These are phyloP conservation scores for Solanum chmielewskii DNA, from an alignment of 257 asterid genomes.

Conservation along the genomic window DNA sequence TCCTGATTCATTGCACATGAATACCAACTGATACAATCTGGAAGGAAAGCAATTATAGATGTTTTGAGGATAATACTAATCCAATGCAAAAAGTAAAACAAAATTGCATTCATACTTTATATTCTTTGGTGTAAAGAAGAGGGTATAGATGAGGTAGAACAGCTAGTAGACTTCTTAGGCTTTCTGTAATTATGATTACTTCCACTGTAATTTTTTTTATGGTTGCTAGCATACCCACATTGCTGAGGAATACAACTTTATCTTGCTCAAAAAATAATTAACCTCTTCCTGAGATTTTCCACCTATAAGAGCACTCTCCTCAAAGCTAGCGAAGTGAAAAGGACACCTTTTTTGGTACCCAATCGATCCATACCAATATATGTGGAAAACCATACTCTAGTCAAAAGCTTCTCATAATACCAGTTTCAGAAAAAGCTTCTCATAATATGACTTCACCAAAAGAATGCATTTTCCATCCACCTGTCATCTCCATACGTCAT, in stretches of 20 bases:
- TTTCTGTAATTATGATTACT: too few species aligned
- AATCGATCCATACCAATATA: not conserved
- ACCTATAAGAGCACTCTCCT: not conserved
- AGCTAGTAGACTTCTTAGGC: too few species aligned
- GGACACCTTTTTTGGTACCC: not conserved
- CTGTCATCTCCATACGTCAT: not conserved
- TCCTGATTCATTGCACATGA: not conserved
- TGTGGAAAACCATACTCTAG: not conserved
- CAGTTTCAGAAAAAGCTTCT: not conserved
- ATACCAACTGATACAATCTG: not conserved
- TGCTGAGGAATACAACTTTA: too few species aligned
- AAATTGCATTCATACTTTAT: too few species aligned
- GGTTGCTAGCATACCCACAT: too few species aligned
- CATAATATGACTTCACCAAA: not conserved
- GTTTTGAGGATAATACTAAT: too few species aligned
- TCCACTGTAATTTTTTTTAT: too few species aligned
- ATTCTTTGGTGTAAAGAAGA: too few species aligned
- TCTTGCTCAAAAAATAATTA: not conserved
- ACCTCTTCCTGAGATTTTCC: not conserved
- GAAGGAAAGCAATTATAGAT: too few species aligned
- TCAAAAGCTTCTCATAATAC: not conserved
- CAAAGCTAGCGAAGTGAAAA: not conserved
- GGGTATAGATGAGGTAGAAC: too few species aligned
- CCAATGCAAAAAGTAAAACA: too few species aligned
- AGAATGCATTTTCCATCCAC: not conserved